Evolutionary conservation across 176 grass and related monocot genomes (phyloP).

Genomic region (Coix lacrymajobi): DNA sequence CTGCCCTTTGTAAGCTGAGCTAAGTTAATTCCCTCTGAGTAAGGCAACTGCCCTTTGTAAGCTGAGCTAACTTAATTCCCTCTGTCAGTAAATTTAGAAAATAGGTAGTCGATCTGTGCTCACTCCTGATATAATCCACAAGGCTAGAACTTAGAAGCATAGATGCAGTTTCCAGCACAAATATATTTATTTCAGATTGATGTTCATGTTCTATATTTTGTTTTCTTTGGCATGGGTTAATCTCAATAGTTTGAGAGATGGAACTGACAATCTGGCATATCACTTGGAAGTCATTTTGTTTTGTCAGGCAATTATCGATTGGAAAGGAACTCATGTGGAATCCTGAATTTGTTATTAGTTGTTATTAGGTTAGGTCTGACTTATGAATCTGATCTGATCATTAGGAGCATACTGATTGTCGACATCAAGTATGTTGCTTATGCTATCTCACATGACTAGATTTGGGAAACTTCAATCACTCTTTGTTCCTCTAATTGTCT

Average conservation of each 20-base stretch:
- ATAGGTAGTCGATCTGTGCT: background rate
- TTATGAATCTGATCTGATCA: background rate
- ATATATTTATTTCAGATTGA: background rate
- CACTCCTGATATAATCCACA: background rate
- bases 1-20: background rate
- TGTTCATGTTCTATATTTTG: background rate
- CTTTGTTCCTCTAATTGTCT: background rate
- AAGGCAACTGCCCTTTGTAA: background rate
- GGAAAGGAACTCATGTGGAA: background rate
- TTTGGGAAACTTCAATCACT: background rate
- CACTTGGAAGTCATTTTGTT: background rate
- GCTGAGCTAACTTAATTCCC: background rate
- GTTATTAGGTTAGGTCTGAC: background rate
- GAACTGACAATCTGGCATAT: background rate
- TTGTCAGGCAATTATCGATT: background rate
- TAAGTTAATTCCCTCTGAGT: too few species aligned
- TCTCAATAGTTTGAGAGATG: background rate
- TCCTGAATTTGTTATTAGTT: background rate
- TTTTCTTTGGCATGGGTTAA: background rate
- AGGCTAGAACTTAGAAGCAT: background rate
- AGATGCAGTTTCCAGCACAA: background rate
- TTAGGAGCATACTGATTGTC: background rate
- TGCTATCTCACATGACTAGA: background rate
- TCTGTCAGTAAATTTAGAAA: background rate
- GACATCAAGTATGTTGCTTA: background rate